Percentiles rank a stretch among this genome's conserved stretches.
These are phyloP conservation scores for Zea luxurians DNA, from an alignment of 176 grass and related monocot genomes.

Conservation along the genomic window DNA sequence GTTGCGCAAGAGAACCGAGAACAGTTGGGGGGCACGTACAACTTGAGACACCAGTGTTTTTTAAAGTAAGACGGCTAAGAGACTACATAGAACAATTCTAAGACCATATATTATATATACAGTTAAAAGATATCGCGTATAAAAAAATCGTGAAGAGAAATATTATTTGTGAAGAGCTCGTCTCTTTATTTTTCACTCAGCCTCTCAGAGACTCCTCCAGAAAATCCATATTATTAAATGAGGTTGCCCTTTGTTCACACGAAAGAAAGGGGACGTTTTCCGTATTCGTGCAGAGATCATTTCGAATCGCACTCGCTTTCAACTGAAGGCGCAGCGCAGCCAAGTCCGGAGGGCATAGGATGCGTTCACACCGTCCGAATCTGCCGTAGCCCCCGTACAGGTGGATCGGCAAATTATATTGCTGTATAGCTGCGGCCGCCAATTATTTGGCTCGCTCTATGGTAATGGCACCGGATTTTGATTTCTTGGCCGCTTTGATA, in stretches of 20 bases:
- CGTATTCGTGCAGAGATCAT: neutral
- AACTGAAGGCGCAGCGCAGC: neutral
- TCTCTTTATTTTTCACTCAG: too few relatives aligned
- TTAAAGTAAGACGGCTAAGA: too few relatives aligned
- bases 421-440: neutral
- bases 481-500: constrained; percentile 2
- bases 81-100: too few relatives aligned
- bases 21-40: neutral
- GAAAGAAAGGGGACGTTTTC: neutral
- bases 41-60: too few relatives aligned
- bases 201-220: too few relatives aligned
- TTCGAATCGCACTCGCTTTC: neutral
- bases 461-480: neutral
- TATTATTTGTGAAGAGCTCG: too few relatives aligned
- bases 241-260: neutral
- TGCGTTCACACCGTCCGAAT: constrained; percentile 41
- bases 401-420: constrained; percentile 27
- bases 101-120: too few relatives aligned
- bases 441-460: constrained; percentile 23
- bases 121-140: too few relatives aligned
- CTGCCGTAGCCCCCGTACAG: neutral
- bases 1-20: neutral
- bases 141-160: too few relatives aligned
- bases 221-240: too few relatives aligned
- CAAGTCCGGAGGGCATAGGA: constrained; percentile 36